phyloP scores from a whole-genome alignment of 2,329 filamentous ascomycete genomes.

The Septoria linicola region DNA sequence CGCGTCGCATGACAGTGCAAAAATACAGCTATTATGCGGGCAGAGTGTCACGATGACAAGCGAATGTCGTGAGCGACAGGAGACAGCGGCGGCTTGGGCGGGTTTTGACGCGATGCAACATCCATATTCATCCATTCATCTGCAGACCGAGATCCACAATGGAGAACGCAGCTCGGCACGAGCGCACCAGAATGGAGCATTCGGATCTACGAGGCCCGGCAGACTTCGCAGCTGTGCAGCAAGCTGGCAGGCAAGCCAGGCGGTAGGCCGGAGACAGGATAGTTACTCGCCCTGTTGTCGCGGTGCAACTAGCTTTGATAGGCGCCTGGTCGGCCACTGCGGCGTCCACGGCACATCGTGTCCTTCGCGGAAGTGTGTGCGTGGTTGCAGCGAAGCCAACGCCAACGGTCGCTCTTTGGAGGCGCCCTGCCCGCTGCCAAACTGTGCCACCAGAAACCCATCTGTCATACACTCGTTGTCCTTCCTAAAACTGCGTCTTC shows the following conservation, averaged over 20 bases:
- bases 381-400: too few species aligned
- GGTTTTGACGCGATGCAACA: conserved; percentile 3
- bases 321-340: not conserved
- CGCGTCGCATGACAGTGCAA: not conserved
- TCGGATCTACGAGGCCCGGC: not conserved
- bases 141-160: not conserved
- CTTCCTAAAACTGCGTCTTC: not conserved
- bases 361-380: not conserved
- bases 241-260: too few species aligned
- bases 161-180: not conserved
- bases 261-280: too few species aligned
- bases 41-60: conserved; percentile 6
- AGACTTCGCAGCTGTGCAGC: not conserved
- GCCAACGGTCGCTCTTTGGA: too few species aligned
- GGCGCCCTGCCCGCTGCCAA: not conserved
- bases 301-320: not conserved
- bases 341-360: not conserved
- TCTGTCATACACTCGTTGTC: conserved; percentile 1
- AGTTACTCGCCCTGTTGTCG: too few species aligned
- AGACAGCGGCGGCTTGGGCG: not conserved
- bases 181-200: not conserved
- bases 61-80: not conserved
- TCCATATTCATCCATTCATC: too few species aligned
- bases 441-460: not conserved
- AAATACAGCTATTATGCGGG: too few species aligned